Conservation (phyloP, 139 green algal species). For the Coccomyxa sp. region DNA sequence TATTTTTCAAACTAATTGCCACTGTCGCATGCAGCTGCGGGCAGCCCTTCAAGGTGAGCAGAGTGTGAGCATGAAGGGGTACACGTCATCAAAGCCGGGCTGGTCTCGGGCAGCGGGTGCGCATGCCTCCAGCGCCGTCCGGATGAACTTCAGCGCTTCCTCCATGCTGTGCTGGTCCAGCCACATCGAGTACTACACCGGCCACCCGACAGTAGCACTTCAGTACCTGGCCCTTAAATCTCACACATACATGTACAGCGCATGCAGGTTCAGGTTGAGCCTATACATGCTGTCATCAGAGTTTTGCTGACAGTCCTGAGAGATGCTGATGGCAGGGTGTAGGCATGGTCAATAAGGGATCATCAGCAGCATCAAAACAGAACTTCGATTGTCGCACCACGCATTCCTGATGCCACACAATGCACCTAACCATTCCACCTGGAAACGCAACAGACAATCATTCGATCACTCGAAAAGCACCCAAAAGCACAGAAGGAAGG, state of each 20-base stretch:
- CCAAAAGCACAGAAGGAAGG: background rate
- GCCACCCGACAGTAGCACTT: background rate
- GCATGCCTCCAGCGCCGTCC: constrained; percentile 23
- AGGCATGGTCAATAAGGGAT: too few species aligned
- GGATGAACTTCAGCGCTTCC: constrained; percentile 41
- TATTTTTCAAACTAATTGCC: too few species aligned
- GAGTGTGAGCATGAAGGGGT: constrained; percentile 22
- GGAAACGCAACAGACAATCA: background rate
- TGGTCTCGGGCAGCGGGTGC: background rate
- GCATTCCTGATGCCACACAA: background rate
- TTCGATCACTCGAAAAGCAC: background rate
- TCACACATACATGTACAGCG: background rate
- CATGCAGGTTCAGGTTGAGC: background rate
- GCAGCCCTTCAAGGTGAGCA: too few species aligned
- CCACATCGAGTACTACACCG: constrained; percentile 87
- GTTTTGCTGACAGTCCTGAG: too few species aligned
- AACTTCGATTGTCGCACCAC: too few species aligned
- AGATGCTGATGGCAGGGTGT: too few species aligned
- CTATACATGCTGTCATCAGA: too few species aligned
- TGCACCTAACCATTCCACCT: background rate
- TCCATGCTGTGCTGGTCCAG: constrained; percentile 75
- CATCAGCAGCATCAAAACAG: too few species aligned
- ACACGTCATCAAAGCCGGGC: constrained; percentile 11
- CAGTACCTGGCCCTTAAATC: background rate
- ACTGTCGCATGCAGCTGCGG: too few species aligned